These are phyloP conservation scores for Gelatoporia subvermispora DNA, from an alignment of 768 basidiomycete species.

Conservation along the genomic window DNA sequence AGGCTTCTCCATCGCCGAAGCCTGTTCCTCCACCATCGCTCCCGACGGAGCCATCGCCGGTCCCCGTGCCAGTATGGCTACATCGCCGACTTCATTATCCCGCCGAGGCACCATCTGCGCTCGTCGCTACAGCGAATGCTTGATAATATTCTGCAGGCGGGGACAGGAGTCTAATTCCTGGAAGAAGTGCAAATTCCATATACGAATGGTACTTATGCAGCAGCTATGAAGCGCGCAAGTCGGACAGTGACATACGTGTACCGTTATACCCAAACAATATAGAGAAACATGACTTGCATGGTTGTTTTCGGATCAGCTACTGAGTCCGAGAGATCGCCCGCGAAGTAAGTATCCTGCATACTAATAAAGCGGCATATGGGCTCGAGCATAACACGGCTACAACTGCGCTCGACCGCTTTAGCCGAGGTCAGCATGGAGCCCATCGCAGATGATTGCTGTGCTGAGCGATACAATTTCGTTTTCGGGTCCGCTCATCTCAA, in stretches of 20 bases:
- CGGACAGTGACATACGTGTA: background rate
- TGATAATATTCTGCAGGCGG: background rate
- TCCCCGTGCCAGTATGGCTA: constrained; percentile 17
- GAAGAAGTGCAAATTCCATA: too few relatives aligned
- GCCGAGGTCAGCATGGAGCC: too few relatives aligned
- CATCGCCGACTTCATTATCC: constrained; percentile 12
- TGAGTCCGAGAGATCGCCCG: too few relatives aligned
- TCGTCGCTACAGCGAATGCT: background rate
- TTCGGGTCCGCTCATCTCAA: too few relatives aligned
- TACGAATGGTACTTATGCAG: background rate
- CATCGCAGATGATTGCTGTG: too few relatives aligned
- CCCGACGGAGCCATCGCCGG: constrained; percentile 9
- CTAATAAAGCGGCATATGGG: too few relatives aligned
- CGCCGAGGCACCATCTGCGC: background rate
- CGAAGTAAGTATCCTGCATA: too few relatives aligned
- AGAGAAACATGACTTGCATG: background rate
- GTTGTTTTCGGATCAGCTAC: too few relatives aligned
- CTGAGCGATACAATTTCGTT: too few relatives aligned
- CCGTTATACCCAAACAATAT: background rate
- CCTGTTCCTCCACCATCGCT: constrained; percentile 1
- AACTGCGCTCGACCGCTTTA: too few relatives aligned
- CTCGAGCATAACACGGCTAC: too few relatives aligned
- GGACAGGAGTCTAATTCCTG: too few relatives aligned
- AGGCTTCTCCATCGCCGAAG: constrained; percentile 12
- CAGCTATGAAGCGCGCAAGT: background rate